phyloP scores from a whole-genome alignment of 768 basidiomycete genomes.

The Hygrophoropsis aurantiaca region DNA sequence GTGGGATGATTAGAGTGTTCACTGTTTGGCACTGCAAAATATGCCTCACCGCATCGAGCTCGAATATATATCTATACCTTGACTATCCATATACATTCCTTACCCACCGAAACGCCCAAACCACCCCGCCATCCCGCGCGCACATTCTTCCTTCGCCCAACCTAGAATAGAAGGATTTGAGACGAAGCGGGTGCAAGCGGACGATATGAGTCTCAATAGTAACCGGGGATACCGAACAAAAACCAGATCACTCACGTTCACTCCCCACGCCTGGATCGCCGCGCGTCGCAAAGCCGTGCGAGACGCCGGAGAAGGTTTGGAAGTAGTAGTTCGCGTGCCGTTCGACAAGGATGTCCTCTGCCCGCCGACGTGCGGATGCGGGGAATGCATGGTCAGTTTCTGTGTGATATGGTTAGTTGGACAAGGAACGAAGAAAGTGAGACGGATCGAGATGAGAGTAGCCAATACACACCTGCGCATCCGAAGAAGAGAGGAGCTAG shows the following conservation, averaged over 20 bases:
- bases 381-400: slow-evolving; percentile 60
- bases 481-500: slow-evolving; percentile 54
- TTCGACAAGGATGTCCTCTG: slow-evolving; percentile 55
- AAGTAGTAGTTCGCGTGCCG: slow-evolving; percentile 53
- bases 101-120: slow-evolving; percentile 44
- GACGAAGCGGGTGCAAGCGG: too few species aligned
- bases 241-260: slow-evolving; percentile 10
- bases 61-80: too few species aligned
- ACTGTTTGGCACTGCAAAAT: too few species aligned
- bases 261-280: slow-evolving; percentile 25
- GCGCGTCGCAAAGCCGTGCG: slow-evolving; percentile 37
- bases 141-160: slow-evolving; percentile 62
- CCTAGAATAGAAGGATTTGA: slow-evolving; percentile 36
- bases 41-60: too few species aligned
- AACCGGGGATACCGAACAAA: too few species aligned
- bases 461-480: slow-evolving; percentile 45
- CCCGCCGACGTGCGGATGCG: slow-evolving; percentile 47
- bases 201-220: background rate
- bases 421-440: background rate
- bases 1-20: too few species aligned
- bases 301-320: slow-evolving; percentile 51
- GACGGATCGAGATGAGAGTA: background rate
- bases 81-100: too few species aligned
- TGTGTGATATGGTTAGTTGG: slow-evolving; percentile 14
- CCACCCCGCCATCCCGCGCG: slow-evolving; percentile 49